phyloP scores from a whole-genome alignment of 73 alveolate species.

The Paramecium bursaria region DNA sequence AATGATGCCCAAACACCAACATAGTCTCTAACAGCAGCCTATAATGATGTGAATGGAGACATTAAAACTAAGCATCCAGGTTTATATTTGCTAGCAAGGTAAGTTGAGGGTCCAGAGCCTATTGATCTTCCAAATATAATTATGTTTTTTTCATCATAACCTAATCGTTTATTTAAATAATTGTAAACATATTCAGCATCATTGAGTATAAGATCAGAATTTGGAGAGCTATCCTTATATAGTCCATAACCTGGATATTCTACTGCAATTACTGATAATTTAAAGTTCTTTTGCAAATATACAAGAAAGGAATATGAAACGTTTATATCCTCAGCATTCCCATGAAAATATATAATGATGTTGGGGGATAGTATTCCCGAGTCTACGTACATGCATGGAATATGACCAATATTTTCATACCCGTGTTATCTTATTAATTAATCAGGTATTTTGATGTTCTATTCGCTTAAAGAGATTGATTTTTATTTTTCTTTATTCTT shows the following conservation, averaged over 20 bases:
- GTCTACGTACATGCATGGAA: slow-evolving; percentile 79
- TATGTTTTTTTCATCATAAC: slow-evolving; percentile 64
- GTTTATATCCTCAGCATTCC: slow-evolving; percentile 91
- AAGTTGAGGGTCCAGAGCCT: slow-evolving; percentile 86
- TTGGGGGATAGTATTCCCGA: slow-evolving; percentile 77
- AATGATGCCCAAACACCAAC: slow-evolving; percentile 65
- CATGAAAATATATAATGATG: slow-evolving; percentile 86
- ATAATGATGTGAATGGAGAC: slow-evolving; percentile 83
- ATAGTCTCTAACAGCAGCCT: slow-evolving; percentile 73
- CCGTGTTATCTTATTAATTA: no score
- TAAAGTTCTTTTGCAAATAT: slow-evolving; percentile 75
- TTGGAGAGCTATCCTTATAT: slow-evolving; percentile 76
- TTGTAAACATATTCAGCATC: slow-evolving; percentile 88
- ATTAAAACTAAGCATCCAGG: slow-evolving; percentile 73
- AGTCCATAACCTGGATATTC: slow-evolving; percentile 97
- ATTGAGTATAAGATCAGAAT: slow-evolving; percentile 74
- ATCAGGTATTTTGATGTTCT: no score
- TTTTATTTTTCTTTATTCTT: no score
- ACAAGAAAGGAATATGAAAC: slow-evolving; percentile 74
- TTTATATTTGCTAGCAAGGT: slow-evolving; percentile 57
- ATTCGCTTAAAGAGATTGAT: no score
- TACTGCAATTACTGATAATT: slow-evolving; percentile 86
- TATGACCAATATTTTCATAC: slow-evolving; percentile 16
- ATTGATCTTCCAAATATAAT: slow-evolving; percentile 83
- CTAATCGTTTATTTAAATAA: slow-evolving; percentile 68